Base-by-base conservation (phyloP, 176 grass and related monocot genomes). In the Musa troglodytarum region DNA sequence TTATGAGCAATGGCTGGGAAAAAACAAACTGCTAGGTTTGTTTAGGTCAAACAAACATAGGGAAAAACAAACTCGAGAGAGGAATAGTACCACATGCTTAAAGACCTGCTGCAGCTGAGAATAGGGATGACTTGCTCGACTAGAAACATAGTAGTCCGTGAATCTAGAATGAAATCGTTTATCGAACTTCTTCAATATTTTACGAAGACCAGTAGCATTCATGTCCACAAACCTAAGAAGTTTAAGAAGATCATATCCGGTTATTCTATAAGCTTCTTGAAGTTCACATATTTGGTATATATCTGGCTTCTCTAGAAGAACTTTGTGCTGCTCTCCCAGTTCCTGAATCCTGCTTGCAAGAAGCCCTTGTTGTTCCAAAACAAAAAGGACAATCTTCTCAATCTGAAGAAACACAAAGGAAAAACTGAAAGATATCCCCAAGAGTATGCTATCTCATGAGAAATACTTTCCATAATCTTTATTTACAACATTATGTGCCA, bases 161-260 rank as follows among this genome's bases (percentile, higher is more conserved):
- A 93, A 97, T 64, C 80, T 93, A 72, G 88, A 91, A 43, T 80
- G 79, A 28, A 93, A 93, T 54, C 80, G 85, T 74, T 97, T 97
- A 86, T 97, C 94, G 11, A 97, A 93, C 76, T 97, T 93, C 77
- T 97, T 97, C 20, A 97, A 64, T 81, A 97, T 97, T 79, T 97
- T 97, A 19, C 94, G 82, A 71, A 97, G 88, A 34, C 94, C 94
- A 49, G 90, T 97, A 74, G 90, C 94, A 78, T 97, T 97, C 86
- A 89, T 81, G 56, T 97, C 90, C 43, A 97, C 78, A 85, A 97
- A 97, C 71, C 80, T 77, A 85, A 97, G 90, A 71, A 97, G 90
- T 64, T 85, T 91, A 53, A 97, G 77, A 75, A 97, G 90, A 69
- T 97, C 90, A 76, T 69, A 49, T 13, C 94, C 94, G 34, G 93